Evolutionary conservation across 2,329 filamentous ascomycete species (phyloP).

Genomic region (Zarea fungicola): DNA sequence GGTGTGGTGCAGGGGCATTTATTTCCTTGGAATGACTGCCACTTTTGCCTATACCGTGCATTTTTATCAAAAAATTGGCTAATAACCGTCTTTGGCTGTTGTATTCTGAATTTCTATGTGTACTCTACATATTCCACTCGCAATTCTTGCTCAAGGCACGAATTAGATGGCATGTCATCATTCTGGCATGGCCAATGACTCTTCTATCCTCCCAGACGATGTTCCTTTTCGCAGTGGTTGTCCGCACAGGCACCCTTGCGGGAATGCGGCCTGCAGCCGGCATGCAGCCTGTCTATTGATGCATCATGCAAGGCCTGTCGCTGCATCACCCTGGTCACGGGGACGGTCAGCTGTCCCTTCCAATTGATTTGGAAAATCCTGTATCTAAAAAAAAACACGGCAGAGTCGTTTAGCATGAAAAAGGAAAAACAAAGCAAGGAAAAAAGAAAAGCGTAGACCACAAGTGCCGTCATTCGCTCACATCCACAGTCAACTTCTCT

Average conservation of each 20-base stretch:
- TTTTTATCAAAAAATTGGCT: too few species aligned
- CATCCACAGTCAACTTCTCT: neutral
- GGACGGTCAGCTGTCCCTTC: neutral
- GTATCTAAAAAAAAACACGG: neutral
- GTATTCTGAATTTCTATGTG: too few species aligned
- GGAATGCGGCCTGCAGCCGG: neutral
- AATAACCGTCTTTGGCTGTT: too few species aligned
- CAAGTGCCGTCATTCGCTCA: neutral
- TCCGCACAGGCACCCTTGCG: neutral
- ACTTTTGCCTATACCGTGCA: too few species aligned
- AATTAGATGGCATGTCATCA: too few species aligned
- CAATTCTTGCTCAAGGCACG: too few species aligned
- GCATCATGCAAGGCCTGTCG: slow-evolving; percentile 4
- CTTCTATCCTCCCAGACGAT: too few species aligned
- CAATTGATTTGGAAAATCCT: neutral
- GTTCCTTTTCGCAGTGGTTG: too few species aligned
- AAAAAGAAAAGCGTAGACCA: neutral
- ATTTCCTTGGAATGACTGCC: too few species aligned
- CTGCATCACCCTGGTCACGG: slow-evolving; percentile 8
- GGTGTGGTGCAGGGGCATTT: too few species aligned
- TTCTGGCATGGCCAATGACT: too few species aligned
- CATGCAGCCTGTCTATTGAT: slow-evolving; percentile 1
- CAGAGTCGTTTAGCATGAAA: neutral
- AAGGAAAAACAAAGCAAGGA: neutral
- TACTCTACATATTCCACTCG: too few species aligned